Evolutionary conservation across 768 basidiomycete genomes (phyloP), one percentile per base, ranked within the genome.

Genomic region (Crassisporium funariophilum): DNA sequence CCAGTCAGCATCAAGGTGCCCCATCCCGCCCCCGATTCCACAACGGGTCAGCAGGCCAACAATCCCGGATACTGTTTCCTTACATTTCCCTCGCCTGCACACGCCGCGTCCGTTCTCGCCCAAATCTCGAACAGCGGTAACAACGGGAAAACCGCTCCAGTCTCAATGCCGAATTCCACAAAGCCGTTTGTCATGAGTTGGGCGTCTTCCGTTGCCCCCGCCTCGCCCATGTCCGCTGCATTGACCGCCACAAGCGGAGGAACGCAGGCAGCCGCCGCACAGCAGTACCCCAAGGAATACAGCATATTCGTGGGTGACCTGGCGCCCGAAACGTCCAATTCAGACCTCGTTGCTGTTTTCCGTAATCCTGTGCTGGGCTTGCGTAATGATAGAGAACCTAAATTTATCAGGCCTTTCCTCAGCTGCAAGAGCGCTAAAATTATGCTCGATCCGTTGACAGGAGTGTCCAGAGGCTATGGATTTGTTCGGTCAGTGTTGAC

Each of bases 341-440:
- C 88, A n/a, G 93, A 97, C 64, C 73, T 95, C n/a, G 91, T 95
- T 40, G 89, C 88, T 19, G 87, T 94, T 55, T 91, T 93, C 69
- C 85, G 91, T 59, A 91, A 94, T 65, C 91, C 91, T 0, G 86
- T 91, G 2, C 78, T 91, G 11, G 90, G 90, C 34, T 76, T 92
- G 43, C 79, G 90, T 48, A 88, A 86, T 60, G 90, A 93, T 62
- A 78, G 91, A 47, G 89, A 89, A 63, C 91, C 91, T 15, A 89
- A 90, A 64, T 88, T 91, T 54, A 91, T 95, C 44, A 79, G 84
- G 6, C 90, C 91, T 2, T 97, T 95, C 70, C 68, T 82, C 27
- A 94, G 91, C 64, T 94, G 92, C 70, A 93, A 92, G 73, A 94
- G 91, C 64, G 94, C 94, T 22, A 94, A 93, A 73, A 95, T 92